These are phyloP conservation scores for Petrea volubilis DNA, from an alignment of 257 asterid genomes.

Conservation along the genomic window DNA sequence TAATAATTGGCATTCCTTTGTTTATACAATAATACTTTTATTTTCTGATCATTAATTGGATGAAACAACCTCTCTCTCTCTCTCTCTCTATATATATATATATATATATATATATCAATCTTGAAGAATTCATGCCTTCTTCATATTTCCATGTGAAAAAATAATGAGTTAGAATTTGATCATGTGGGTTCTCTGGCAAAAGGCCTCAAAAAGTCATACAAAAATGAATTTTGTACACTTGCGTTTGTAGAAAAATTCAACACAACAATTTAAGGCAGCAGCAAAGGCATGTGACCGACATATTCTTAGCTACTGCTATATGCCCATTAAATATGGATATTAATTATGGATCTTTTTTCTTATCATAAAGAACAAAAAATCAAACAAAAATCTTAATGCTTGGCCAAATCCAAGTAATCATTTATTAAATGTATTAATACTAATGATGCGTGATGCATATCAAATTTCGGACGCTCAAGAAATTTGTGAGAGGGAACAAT, in stretches of 20 bases:
- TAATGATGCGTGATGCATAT: too few species aligned
- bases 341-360: neutral
- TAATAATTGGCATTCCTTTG: neutral
- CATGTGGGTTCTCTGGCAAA: constrained; percentile 25
- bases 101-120: too few species aligned
- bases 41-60: neutral
- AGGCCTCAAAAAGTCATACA: constrained; percentile 20
- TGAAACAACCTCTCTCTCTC: too few species aligned
- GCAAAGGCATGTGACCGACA: constrained; percentile 20
- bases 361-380: too few species aligned
- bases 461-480: too few species aligned
- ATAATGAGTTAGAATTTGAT: neutral
- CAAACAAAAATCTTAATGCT: too few species aligned
- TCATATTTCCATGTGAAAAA: too few species aligned
- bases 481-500: too few species aligned
- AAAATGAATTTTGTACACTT: constrained; percentile 14
- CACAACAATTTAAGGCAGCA: constrained; percentile 9
- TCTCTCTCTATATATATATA: too few species aligned
- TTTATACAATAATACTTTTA: neutral
- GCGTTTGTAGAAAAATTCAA: constrained; percentile 11
- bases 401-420: too few species aligned
- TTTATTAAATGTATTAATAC: too few species aligned
- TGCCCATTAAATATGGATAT: neutral
- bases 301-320: neutral
- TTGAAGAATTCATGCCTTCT: too few species aligned